Evolutionary conservation across 2,329 filamentous ascomycete genomes (phyloP).

Genomic region (Aureobasidium sp.): DNA sequence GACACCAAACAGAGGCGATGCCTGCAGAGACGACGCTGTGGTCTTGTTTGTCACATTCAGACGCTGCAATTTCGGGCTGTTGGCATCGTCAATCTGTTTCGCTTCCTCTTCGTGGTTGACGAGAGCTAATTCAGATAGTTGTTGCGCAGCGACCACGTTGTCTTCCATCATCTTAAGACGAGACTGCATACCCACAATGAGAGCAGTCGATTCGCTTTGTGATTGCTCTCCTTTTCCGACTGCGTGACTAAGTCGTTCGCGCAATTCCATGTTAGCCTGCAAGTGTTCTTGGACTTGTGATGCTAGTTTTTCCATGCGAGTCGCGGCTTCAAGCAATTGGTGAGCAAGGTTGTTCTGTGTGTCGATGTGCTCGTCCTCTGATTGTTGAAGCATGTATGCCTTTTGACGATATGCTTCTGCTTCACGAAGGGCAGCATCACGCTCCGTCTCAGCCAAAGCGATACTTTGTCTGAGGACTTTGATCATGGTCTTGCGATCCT

Average conservation of each 20-base stretch:
- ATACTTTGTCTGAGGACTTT: conserved; percentile 62
- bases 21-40: conserved; percentile 47
- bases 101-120: conserved; percentile 82
- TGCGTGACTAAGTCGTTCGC: conserved; percentile 68
- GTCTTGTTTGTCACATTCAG: conserved; percentile 52
- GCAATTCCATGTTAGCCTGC: conserved; percentile 66
- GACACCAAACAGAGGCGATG: conserved; percentile 45
- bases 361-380: conserved; percentile 53
- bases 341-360: conserved; percentile 59
- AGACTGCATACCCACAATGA: conserved; percentile 77
- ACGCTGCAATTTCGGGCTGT: conserved; percentile 69
- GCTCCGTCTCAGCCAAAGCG: conserved; percentile 61
- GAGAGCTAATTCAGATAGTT: conserved; percentile 77
- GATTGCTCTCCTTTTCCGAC: conserved; percentile 78
- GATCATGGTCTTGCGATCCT: conserved; percentile 48
- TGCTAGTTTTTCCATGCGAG: conserved; percentile 72
- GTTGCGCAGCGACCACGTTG: conserved; percentile 72
- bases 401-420: conserved; percentile 55
- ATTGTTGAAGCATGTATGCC: conserved; percentile 52
- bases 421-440: conserved; percentile 64
- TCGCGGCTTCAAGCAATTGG: conserved; percentile 66
- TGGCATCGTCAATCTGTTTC: conserved; percentile 63
- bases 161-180: conserved; percentile 79
- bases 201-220: conserved; percentile 69
- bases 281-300: conserved; percentile 74